phyloP scores from a whole-genome alignment of 345 rosid genomes.

The Eucalyptus erythrocorys region DNA sequence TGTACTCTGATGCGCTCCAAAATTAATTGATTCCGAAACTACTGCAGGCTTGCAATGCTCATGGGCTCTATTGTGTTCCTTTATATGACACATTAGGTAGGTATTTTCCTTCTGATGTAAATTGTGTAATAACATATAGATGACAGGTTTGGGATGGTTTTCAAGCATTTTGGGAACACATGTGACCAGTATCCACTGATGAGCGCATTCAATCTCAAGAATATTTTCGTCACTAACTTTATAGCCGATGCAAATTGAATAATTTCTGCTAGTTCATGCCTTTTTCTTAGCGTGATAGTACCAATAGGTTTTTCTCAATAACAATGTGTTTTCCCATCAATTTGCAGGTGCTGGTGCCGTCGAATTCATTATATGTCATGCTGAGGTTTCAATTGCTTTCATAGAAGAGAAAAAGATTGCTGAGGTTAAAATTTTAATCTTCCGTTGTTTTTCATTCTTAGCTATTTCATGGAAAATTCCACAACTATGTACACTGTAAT shows the following conservation, averaged over 20 bases:
- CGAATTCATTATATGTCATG: conserved; percentile 75
- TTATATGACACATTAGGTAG: conserved; percentile 94
- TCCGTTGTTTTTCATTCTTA: background rate
- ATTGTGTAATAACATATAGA: background rate
- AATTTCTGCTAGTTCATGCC: background rate
- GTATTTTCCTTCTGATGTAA: background rate
- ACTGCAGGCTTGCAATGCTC: conserved; percentile 98
- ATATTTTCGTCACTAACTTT: background rate
- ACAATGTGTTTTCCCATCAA: background rate
- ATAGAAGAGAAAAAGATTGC: conserved; percentile 78
- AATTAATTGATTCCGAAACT: background rate
- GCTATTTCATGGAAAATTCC: background rate
- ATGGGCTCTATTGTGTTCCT: conserved; percentile 93
- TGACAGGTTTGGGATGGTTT: background rate
- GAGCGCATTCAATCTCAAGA: background rate
- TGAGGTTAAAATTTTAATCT: conserved; percentile 41
- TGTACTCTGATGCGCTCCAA: background rate
- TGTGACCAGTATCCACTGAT: background rate
- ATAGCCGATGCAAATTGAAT: background rate
- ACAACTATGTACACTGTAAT: background rate
- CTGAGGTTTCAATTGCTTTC: conserved; percentile 84
- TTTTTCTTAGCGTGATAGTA: background rate
- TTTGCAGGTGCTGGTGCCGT: conserved; percentile 85
- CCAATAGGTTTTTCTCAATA: background rate
- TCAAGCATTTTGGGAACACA: background rate